These are phyloP conservation scores for Dentipellis fragilis DNA, from an alignment of 768 basidiomycete genomes.

Conservation along the genomic window DNA sequence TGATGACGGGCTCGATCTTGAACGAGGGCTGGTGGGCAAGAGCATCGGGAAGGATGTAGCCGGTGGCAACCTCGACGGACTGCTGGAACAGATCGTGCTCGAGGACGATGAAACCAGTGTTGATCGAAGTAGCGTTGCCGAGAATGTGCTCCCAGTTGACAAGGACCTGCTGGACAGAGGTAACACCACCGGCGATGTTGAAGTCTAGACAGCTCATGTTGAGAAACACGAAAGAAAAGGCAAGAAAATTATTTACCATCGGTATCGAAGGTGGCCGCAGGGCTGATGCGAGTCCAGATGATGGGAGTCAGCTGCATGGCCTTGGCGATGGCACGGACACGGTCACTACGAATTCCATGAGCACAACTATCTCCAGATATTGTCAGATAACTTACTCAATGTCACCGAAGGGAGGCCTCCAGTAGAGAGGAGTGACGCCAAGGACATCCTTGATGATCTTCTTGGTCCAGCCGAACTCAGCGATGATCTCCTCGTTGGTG, in stretches of 20 bases:
- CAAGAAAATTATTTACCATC: slow-evolving; percentile 30
- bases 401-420: slow-evolving; percentile 78
- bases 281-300: slow-evolving; percentile 71
- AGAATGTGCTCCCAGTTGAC: slow-evolving; percentile 70
- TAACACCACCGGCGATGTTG: slow-evolving; percentile 60
- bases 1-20: slow-evolving; percentile 60
- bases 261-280: slow-evolving; percentile 60
- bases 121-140: slow-evolving; percentile 41
- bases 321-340: slow-evolving; percentile 72
- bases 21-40: slow-evolving; percentile 54
- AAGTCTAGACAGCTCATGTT: slow-evolving; percentile 42
- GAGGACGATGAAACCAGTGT: slow-evolving; percentile 81
- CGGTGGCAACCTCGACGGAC: slow-evolving; percentile 75
- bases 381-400: slow-evolving; percentile 42
- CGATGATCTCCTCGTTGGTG: slow-evolving; percentile 73
- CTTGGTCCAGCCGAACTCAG: slow-evolving; percentile 81
- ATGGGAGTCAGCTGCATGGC: slow-evolving; percentile 80
- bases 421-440: slow-evolving; percentile 68
- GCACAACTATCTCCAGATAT: neutral
- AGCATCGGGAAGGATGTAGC: slow-evolving; percentile 78
- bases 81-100: slow-evolving; percentile 84
- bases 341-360: slow-evolving; percentile 41
- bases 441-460: slow-evolving; percentile 77
- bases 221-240: neutral
- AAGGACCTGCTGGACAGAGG: slow-evolving; percentile 48